Evolutionary conservation across 768 basidiomycete species (phyloP).

Genomic region (Rhodosporidiobolus odoratus): DNA sequence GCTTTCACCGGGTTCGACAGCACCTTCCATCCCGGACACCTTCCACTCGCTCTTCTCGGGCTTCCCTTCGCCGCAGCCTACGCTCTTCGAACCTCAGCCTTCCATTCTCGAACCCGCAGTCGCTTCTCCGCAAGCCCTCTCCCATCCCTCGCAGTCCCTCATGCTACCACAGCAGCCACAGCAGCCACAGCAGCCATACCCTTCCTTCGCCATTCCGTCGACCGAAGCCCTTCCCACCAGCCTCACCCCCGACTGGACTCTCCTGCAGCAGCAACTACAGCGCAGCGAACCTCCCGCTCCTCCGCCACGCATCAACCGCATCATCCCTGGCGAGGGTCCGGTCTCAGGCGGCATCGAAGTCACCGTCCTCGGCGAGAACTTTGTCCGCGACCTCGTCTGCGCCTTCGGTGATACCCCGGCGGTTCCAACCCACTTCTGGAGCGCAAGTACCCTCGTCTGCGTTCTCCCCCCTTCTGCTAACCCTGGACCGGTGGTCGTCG

Average conservation of each 20-base stretch:
- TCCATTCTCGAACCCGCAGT: background rate
- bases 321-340: constrained; percentile 47
- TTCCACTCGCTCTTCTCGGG: constrained; percentile 23
- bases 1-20: constrained; percentile 25
- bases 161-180: background rate
- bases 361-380: constrained; percentile 85
- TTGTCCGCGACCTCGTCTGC: constrained; percentile 58
- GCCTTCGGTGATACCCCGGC: constrained; percentile 79
- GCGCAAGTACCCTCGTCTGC: constrained; percentile 87
- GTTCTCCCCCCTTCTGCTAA: constrained; percentile 72
- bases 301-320: constrained; percentile 49
- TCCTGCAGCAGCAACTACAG: constrained; percentile 23
- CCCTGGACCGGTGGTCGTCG: constrained; percentile 82
- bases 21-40: constrained; percentile 19
- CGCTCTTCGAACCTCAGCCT: background rate
- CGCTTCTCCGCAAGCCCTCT: background rate
- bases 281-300: constrained; percentile 8
- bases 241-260: constrained; percentile 15
- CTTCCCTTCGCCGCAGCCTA: constrained; percentile 10
- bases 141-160: background rate
- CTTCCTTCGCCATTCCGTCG: constrained; percentile 30
- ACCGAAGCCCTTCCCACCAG: constrained; percentile 15
- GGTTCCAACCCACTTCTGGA: constrained; percentile 82
- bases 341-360: constrained; percentile 72
- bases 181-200: background rate